phyloP scores from a whole-genome alignment of 768 basidiomycete genomes.

The Artomyces pyxidatus region DNA sequence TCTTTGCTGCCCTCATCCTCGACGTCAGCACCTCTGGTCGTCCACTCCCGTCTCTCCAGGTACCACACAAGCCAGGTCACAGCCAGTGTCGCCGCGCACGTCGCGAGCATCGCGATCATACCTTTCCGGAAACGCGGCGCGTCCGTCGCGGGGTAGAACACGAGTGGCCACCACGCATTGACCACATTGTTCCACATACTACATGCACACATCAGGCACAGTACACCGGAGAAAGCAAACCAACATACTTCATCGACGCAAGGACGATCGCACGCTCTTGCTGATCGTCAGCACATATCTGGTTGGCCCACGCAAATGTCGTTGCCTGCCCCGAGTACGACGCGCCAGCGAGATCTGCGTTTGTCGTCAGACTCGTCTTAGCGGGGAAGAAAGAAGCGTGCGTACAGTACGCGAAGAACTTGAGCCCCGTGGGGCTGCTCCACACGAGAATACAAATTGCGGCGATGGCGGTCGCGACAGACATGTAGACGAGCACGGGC shows the following conservation, averaged over 20 bases:
- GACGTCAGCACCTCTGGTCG: not conserved
- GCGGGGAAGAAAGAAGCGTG: constrained; percentile 9
- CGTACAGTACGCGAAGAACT: constrained; percentile 70
- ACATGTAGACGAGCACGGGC: constrained; percentile 61
- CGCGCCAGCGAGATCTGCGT: constrained; percentile 50
- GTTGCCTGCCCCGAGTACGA: constrained; percentile 71
- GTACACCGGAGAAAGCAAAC: not conserved
- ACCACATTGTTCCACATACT: constrained; percentile 66
- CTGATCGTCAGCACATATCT: constrained; percentile 62
- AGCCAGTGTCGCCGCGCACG: constrained; percentile 44
- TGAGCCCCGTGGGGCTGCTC: constrained; percentile 50
- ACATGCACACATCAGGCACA: constrained; percentile 1
- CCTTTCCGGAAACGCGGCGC: constrained; percentile 61
- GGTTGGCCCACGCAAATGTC: constrained; percentile 82
- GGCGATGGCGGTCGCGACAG: constrained; percentile 42
- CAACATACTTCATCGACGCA: constrained; percentile 63
- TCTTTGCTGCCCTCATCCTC: not conserved
- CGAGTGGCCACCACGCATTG: constrained; percentile 63
- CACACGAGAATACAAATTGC: constrained; percentile 54
- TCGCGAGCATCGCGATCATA: constrained; percentile 61
- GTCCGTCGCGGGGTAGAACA: constrained; percentile 68
- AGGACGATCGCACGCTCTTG: constrained; percentile 63
- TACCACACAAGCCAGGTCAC: constrained; percentile 51
- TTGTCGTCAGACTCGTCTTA: no score
- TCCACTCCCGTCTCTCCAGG: constrained; percentile 36